These are phyloP conservation scores for Panaeolus cyanescens DNA, from an alignment of 768 basidiomycete genomes.

Conservation along the genomic window DNA sequence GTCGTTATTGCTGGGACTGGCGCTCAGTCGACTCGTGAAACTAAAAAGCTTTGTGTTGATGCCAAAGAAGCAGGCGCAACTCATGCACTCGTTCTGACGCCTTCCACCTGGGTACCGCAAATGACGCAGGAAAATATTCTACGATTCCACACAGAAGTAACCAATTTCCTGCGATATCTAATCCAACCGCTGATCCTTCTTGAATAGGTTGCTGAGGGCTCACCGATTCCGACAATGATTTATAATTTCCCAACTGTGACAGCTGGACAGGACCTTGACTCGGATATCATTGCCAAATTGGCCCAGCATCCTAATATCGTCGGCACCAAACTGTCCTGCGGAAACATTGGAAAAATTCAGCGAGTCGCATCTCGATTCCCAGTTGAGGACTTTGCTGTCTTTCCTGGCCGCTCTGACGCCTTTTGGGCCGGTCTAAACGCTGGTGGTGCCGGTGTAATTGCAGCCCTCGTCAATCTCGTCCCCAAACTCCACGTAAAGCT, in stretches of 20 bases:
- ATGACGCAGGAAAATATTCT: slow-evolving; percentile 67
- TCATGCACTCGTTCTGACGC: slow-evolving; percentile 75
- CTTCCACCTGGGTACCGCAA: slow-evolving; percentile 66
- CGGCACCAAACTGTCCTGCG: slow-evolving; percentile 85
- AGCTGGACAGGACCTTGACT: slow-evolving; percentile 83
- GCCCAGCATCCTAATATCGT: slow-evolving; percentile 84
- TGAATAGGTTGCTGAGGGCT: slow-evolving; percentile 62
- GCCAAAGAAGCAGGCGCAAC: slow-evolving; percentile 83
- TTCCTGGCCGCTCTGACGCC: slow-evolving; percentile 74
- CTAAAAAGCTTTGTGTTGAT: slow-evolving; percentile 65
- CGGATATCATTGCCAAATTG: slow-evolving; percentile 69
- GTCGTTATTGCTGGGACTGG: slow-evolving; percentile 85
- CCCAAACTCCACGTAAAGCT: slow-evolving; percentile 60
- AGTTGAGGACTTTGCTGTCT: slow-evolving; percentile 61
- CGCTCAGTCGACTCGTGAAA: slow-evolving; percentile 77
- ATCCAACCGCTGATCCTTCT: background rate
- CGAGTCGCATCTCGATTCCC: slow-evolving; percentile 66
- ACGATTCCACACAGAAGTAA: slow-evolving; percentile 65
- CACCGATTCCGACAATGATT: slow-evolving; percentile 73
- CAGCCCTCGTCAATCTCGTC: slow-evolving; percentile 60
- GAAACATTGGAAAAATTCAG: slow-evolving; percentile 81
- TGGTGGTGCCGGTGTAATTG: slow-evolving; percentile 66
- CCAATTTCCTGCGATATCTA: slow-evolving; percentile 7
- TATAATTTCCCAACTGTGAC: slow-evolving; percentile 88
- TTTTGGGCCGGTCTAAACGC: slow-evolving; percentile 64